Percentiles rank a stretch among this genome's conserved stretches.
Evolutionary conservation across 148 eudicot genomes (phyloP).

Genomic region (Rhododendron mucronatum): DNA sequence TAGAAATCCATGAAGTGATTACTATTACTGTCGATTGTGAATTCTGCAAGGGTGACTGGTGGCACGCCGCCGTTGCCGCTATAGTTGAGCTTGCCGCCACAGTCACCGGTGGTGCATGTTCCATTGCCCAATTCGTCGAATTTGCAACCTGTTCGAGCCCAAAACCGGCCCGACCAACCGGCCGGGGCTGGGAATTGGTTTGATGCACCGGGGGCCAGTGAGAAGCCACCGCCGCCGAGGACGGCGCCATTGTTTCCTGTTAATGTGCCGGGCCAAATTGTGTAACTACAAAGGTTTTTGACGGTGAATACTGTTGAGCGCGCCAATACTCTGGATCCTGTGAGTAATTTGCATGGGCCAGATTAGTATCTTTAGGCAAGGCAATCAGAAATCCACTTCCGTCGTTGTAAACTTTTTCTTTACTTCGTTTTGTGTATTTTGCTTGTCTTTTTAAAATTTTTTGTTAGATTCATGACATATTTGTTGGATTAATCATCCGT

Average conservation of each 20-base stretch:
- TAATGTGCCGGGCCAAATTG: slow-evolving; percentile 77
- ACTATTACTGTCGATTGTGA: slow-evolving; percentile 43
- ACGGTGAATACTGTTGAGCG: slow-evolving; percentile 34
- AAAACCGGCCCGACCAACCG: slow-evolving; percentile 73
- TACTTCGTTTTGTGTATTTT: too few relatives aligned
- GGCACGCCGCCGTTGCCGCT: slow-evolving; percentile 46
- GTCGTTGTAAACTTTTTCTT: too few relatives aligned
- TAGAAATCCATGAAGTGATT: neutral
- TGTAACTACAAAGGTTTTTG: slow-evolving; percentile 52
- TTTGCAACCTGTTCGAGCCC: slow-evolving; percentile 52
- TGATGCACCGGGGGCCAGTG: slow-evolving; percentile 43
- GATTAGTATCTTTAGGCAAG: too few relatives aligned
- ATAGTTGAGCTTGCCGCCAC: slow-evolving; percentile 39
- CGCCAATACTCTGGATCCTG: slow-evolving; percentile 30
- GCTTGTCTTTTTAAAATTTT: too few relatives aligned
- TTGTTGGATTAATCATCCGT: too few relatives aligned
- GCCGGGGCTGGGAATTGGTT: slow-evolving; percentile 41
- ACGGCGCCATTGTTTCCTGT: slow-evolving; percentile 37
- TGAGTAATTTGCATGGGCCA: neutral
- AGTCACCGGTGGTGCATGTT: slow-evolving; percentile 47
- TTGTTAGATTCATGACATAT: neutral
- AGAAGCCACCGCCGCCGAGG: slow-evolving; percentile 49
- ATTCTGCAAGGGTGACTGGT: slow-evolving; percentile 65
- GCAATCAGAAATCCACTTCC: too few relatives aligned
- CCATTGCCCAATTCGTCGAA: slow-evolving; percentile 29